Conservation (phyloP, 208 protist genomes). For the Leishmania major region DNA sequence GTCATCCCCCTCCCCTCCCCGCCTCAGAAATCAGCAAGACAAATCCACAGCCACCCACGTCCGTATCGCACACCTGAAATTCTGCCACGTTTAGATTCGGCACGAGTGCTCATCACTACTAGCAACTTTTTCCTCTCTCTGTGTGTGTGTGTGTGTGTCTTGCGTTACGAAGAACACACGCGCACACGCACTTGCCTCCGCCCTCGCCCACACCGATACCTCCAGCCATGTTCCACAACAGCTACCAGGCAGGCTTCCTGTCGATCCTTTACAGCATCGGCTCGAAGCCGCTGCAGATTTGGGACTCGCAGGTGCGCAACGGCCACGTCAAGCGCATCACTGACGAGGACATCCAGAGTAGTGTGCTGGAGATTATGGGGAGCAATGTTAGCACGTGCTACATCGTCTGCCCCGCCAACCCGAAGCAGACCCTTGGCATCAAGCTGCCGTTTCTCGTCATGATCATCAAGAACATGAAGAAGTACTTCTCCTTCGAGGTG, state of each 20-base stretch:
- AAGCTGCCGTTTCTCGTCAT: slow-evolving; percentile 99
- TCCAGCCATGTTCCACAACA: slow-evolving; percentile 98
- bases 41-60: too few species aligned
- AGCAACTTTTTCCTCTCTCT: not conserved
- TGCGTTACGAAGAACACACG: not conserved
- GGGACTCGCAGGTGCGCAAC: slow-evolving; percentile 98
- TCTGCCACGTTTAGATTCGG: not conserved
- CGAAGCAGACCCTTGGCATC: slow-evolving; percentile 98
- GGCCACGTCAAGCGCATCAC: slow-evolving; percentile 99
- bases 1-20: not conserved
- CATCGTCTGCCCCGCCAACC: slow-evolving; percentile 97
- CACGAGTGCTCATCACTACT: not conserved
- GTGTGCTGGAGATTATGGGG: slow-evolving; percentile 98
- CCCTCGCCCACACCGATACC: not conserved
- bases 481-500: slow-evolving; percentile 99
- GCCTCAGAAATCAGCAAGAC: not conserved
- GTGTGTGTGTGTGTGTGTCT: slow-evolving; percentile 1
- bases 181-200: not conserved
- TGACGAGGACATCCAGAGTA: slow-evolving; percentile 99
- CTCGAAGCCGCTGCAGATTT: slow-evolving; percentile 98
- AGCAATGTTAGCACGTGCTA: slow-evolving; percentile 98
- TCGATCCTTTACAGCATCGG: slow-evolving; percentile 99
- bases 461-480: slow-evolving; percentile 99
- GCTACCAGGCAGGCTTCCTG: slow-evolving; percentile 98
- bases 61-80: not conserved